Evolutionary conservation across 2,329 filamentous ascomycete species (phyloP).

Genomic region (Acephala macrosclerotiorum): DNA sequence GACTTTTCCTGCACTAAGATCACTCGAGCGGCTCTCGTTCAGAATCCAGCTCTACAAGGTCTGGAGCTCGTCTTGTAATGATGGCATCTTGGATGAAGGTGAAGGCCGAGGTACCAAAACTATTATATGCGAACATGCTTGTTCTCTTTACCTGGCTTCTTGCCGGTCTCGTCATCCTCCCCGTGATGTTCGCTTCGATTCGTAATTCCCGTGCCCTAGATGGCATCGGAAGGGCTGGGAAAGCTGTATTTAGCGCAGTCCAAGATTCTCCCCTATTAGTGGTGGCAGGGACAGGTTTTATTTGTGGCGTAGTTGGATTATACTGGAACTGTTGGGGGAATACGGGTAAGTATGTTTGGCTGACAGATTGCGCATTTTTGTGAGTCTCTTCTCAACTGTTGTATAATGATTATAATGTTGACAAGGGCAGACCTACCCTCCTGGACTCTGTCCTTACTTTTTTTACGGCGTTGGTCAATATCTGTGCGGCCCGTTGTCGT

Average conservation of each 20-base stretch:
- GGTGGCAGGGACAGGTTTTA: constrained; percentile 16
- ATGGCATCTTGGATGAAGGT: constrained; percentile 22
- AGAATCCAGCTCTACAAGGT: not conserved
- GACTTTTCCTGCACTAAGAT: constrained; percentile 7
- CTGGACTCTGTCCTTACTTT: constrained; percentile 22
- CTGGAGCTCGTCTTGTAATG: constrained; percentile 15
- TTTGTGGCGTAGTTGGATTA: constrained; percentile 20
- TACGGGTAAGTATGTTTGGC: constrained; percentile 24
- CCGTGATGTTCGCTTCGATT: constrained; percentile 28
- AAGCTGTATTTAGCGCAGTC: constrained; percentile 22
- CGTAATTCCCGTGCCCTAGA: constrained; percentile 29
- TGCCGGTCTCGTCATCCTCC: constrained; percentile 27
- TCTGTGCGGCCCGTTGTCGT: constrained; percentile 14
- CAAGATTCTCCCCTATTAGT: constrained; percentile 25
- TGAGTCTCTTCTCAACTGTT: constrained; percentile 18
- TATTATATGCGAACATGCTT: constrained; percentile 28
- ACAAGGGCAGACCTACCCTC: constrained; percentile 22
- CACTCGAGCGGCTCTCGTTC: constrained; percentile 10
- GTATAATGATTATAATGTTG: constrained; percentile 17
- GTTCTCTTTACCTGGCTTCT: constrained; percentile 28
- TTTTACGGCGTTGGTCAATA: constrained; percentile 23
- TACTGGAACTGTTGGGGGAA: constrained; percentile 20
- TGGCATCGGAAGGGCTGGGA: constrained; percentile 26
- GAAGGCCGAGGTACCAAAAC: constrained; percentile 22
- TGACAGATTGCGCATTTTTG: constrained; percentile 22